Conservation (phyloP, 1,284 basidiomycete genomes). For the Ustilago crameri region DNA sequence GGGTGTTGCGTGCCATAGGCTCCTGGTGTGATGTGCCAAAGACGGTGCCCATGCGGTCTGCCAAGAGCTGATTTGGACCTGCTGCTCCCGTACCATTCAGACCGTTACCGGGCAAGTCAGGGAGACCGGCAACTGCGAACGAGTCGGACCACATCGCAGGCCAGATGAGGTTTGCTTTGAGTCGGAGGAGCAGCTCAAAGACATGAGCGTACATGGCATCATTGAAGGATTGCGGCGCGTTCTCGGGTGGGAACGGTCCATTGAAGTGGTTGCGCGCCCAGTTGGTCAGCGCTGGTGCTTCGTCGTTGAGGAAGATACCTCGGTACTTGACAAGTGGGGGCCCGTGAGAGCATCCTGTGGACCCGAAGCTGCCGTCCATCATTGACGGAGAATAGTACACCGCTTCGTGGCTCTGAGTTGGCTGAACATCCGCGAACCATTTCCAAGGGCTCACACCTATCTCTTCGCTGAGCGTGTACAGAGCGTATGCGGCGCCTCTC, state of each 20-base stretch:
- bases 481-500: slow-evolving; percentile 21
- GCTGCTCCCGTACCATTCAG: slow-evolving; percentile 22
- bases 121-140: slow-evolving; percentile 76
- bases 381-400: slow-evolving; percentile 22
- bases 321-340: slow-evolving; percentile 78
- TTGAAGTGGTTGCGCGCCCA: slow-evolving; percentile 76
- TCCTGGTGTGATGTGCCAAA: slow-evolving; percentile 73
- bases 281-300: slow-evolving; percentile 74
- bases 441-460: slow-evolving; percentile 33
- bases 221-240: slow-evolving; percentile 72
- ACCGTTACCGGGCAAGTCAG: slow-evolving; percentile 16
- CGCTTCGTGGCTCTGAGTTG: slow-evolving; percentile 13
- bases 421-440: slow-evolving; percentile 37
- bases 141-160: slow-evolving; percentile 71
- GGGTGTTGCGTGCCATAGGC: slow-evolving; percentile 68
- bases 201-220: slow-evolving; percentile 75
- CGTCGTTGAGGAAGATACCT: slow-evolving; percentile 76
- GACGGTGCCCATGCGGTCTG: slow-evolving; percentile 77
- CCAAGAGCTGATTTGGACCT: slow-evolving; percentile 74
- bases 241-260: slow-evolving; percentile 73
- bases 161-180: slow-evolving; percentile 80
- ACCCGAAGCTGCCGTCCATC: slow-evolving; percentile 2
- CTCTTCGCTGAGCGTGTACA: slow-evolving; percentile 36
- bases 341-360: slow-evolving; percentile 73
- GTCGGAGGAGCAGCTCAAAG: slow-evolving; percentile 75